Conservation (phyloP, 2,329 filamentous ascomycete species). For the Venturia asperata region DNA sequence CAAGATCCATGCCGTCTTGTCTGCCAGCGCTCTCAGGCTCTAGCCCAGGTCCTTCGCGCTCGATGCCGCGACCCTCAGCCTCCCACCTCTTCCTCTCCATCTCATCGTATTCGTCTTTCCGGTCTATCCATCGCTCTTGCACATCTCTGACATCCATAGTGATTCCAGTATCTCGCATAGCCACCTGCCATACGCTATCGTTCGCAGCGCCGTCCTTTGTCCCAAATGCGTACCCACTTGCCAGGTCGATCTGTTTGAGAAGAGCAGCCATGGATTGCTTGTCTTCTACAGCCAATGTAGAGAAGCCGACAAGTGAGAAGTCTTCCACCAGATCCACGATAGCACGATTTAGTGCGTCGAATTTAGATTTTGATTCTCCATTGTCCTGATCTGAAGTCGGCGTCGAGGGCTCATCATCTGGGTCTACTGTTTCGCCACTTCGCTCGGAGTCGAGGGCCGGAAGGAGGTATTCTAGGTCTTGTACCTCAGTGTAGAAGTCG, state of each 20-base stretch:
- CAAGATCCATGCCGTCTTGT: constrained; percentile 22
- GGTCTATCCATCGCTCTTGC: constrained; percentile 92
- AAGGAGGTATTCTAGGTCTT: constrained; percentile 79
- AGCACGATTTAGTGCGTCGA: constrained; percentile 74
- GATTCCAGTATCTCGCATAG: constrained; percentile 66
- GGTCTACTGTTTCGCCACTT: constrained; percentile 25
- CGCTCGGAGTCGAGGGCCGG: constrained; percentile 75
- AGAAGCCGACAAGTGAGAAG: constrained; percentile 84
- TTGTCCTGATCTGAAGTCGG: constrained; percentile 16
- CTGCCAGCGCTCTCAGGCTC: constrained; percentile 17
- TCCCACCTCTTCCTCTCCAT: constrained; percentile 68
- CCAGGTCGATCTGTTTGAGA: constrained; percentile 80
- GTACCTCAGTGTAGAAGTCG: constrained; percentile 95
- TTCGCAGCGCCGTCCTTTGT: constrained; percentile 57
- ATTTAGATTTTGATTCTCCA: constrained; percentile 49
- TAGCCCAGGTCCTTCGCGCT: neutral
- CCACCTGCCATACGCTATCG: constrained; percentile 94
- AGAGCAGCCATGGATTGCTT: constrained; percentile 95
- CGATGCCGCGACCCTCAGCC: constrained; percentile 55
- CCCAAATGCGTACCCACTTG: constrained; percentile 88
- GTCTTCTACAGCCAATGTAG: constrained; percentile 92
- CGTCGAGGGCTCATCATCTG: neutral
- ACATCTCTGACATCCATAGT: constrained; percentile 80
- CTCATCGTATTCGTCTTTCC: constrained; percentile 80
- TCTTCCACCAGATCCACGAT: constrained; percentile 81